Base-by-base conservation (phyloP, 1,284 basidiomycete species). In the Trametes pubescens region DNA sequence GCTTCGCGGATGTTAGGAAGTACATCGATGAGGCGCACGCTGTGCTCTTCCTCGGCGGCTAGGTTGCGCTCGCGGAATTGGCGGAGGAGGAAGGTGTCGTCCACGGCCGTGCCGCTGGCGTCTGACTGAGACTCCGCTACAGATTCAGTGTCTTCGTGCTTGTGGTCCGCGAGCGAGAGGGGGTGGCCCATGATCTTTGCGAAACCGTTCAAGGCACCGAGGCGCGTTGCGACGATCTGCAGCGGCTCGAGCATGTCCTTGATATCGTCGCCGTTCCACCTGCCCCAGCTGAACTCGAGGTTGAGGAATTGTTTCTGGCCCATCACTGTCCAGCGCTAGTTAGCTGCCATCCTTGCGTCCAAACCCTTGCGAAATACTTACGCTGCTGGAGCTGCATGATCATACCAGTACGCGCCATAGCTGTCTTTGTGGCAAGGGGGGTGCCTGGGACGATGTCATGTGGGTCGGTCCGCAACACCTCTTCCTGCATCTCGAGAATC, bases 241-340 rank as follows among this genome's bases (percentile, higher is more conserved):
- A 86, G 70, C 37, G 84, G 82, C 34, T 73, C 75, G 43, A 80
- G 78, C 49, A 87, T 74, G 29, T 73, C 77, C 67, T 79, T 81
- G 34, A 86, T 74, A 62, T 89, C 87, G 9, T 78, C 76, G 2
- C 84, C 84, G 48, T 84, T 85, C 68, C 86, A 82, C 9, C 82
- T 77, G 4, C 86, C 86, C 65, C 82, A 79, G 37, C 81, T 86
- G 56, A 86, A 78, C 69, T 89, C 87, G 7, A 83, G 73, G 60
- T 84, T 82, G 1, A 85, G 78, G 65, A 86, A 78, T 21, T 77
- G 76, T 47, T 82, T 77, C 66, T 83, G 82, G 1, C 71, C 74
- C 4, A 75, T 69, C 21, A 87, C 74, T 80, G 49, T 8, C 22
- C 13, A 21, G 1, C 11, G 1, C 7, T 6, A 16, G 22, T 57